Base-by-base conservation (phyloP, 1,284 basidiomycete species). In the Athelia psychrophila region DNA sequence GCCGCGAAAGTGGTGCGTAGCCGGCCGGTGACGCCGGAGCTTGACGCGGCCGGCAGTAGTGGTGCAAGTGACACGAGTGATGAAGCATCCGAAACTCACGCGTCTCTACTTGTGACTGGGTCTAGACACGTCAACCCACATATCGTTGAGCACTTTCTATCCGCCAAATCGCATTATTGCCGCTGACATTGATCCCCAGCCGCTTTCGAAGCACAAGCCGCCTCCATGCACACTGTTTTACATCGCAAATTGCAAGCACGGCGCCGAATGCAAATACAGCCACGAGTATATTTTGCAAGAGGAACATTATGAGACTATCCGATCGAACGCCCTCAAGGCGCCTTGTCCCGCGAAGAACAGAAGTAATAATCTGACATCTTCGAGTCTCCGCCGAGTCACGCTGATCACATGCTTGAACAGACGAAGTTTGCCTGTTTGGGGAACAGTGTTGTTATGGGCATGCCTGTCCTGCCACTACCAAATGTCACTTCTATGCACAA, bases 151-250 rank as follows among this genome's bases (percentile, higher is more conserved):
- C 72, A 3, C 3, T 50, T 56, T 32, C 48, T 53, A 47, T 54
- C 22, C 36, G 54, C 44, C 33, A 40, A 3, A 44, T n/a, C 47
- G 45, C 58, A 47, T 40, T 51, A 60, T 35, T 50, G 51, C 57
- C 50, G 60, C 55, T 59, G 52, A 61, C n/a, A 45, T 51, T 33
- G 38, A 44, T 48, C 54, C 45, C 20, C 60, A 83, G 81, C 66
- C 75, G 52, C 69, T 84, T 54, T 80, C 78, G 38, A 83, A 81
- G 62, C 79, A 84, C 57, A 77, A 71, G 58, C 83, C 83, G 2
- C 76, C 83, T 20, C 82, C 83, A 16, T 86, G 83, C 63, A 84
- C 80, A 18, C 63, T 82, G 44, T 82, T 80, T 63, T 85, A 84
- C 60, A 68, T 86, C 32, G 73, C 79, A 20, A 59, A 71, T 51